These are phyloP conservation scores for Puccinia horiana DNA, from an alignment of 1,284 basidiomycete species.

Conservation along the genomic window DNA sequence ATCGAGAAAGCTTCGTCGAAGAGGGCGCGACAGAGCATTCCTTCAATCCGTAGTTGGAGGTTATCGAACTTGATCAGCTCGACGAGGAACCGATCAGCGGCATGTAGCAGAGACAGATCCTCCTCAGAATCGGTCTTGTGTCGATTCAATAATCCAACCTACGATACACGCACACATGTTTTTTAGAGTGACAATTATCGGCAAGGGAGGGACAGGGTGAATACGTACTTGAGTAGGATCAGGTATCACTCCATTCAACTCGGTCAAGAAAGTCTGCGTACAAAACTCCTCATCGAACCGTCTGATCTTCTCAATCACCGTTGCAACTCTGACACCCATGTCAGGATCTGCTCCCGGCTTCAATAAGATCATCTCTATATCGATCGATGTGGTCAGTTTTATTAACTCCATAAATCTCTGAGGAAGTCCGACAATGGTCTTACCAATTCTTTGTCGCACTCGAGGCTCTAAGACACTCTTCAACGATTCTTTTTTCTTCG, in stretches of 20 bases:
- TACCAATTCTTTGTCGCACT: conserved; percentile 85
- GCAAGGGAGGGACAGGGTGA: conserved; percentile 50
- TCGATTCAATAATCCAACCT: conserved; percentile 87
- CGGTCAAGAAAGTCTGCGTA: conserved; percentile 80
- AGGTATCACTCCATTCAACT: conserved; percentile 79
- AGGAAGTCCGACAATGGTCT: conserved; percentile 56
- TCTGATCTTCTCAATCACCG: conserved; percentile 66
- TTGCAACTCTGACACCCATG: conserved; percentile 63
- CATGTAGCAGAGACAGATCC: conserved; percentile 83
- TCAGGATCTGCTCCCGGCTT: conserved; percentile 67
- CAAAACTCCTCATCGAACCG: conserved; percentile 82
- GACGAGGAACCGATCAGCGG: conserved; percentile 94
- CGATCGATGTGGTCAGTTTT: background rate
- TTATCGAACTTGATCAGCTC: conserved; percentile 93
- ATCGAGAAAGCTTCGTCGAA: conserved; percentile 80
- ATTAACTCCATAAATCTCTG: background rate
- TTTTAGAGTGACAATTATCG: conserved; percentile 25
- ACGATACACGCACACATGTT: conserved; percentile 38
- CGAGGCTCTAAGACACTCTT: conserved; percentile 86
- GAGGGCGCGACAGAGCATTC: conserved; percentile 84
- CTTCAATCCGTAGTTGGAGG: conserved; percentile 83
- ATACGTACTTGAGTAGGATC: conserved; percentile 77
- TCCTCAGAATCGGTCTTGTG: conserved; percentile 84
- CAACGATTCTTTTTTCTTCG: conserved; percentile 68
- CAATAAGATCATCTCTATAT: conserved; percentile 81